A percentile compares a stretch with the other conserved stretches of the same genome.
phyloP scores from a whole-genome alignment of 78 protist species.

The Dictyostelium capitatum region DNA sequence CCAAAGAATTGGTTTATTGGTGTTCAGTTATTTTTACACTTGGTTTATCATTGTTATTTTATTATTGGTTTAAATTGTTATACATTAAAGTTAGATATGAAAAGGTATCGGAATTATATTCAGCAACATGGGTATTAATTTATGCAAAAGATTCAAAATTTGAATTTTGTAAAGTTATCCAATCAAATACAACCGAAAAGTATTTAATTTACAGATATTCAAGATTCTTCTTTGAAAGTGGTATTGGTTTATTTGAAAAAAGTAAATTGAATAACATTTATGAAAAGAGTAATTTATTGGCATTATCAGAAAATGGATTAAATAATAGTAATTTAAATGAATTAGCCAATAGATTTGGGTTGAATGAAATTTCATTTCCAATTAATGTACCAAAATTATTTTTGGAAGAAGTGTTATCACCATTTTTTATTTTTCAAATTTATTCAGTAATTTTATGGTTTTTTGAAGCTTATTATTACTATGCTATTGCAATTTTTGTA shows the following conservation, averaged over 20 bases:
- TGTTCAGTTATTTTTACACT: not conserved
- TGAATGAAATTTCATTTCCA: slow-evolving; percentile 54
- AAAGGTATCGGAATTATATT: not conserved
- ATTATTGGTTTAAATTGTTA: slow-evolving; percentile 7
- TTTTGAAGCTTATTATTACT: slow-evolving; percentile 85
- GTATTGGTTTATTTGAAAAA: slow-evolving; percentile 10
- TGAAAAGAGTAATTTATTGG: not conserved
- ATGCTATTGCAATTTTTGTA: slow-evolving; percentile 88
- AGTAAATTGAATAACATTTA: not conserved
- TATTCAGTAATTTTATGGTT: slow-evolving; percentile 87
- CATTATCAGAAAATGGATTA: not conserved
- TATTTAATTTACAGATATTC: slow-evolving; percentile 33
- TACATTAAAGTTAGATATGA: not conserved
- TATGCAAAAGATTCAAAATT: not conserved
- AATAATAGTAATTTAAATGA: not conserved
- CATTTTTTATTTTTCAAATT: slow-evolving; percentile 95
- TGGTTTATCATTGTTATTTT: not conserved
- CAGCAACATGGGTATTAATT: not conserved
- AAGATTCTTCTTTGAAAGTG: not conserved
- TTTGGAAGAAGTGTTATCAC: slow-evolving; percentile 90
- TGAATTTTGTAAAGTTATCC: slow-evolving; percentile 24
- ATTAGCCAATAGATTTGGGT: slow-evolving; percentile 9
- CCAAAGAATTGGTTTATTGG: not conserved
- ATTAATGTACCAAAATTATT: slow-evolving; percentile 58
- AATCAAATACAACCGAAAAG: not conserved